Evolutionary conservation across 2,329 filamentous ascomycete species (phyloP), one percentile per base, ranked within the genome.

Genomic region (Talaromyces albobiverticillius): DNA sequence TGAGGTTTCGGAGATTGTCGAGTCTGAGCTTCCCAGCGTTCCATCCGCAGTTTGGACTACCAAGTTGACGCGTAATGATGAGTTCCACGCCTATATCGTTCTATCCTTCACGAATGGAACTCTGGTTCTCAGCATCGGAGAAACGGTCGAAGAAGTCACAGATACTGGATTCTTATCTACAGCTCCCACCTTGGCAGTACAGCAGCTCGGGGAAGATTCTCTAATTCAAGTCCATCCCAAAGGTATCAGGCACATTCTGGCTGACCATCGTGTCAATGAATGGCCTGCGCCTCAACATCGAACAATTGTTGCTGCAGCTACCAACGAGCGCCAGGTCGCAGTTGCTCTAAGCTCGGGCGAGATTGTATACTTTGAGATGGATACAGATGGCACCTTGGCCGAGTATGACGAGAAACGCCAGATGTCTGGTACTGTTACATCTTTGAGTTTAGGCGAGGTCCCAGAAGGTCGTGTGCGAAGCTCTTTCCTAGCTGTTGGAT

Each of bases 321-420:
- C 93, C 14, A 99, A 99, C 65, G 86, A 93, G 63, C 85, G 89
- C 40, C 94, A 99, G 72, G 90, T 99, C 23, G 91, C 91, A 3
- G 87, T 97, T 47, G 94, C 94, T 1, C 79, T 99, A 23, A 97
- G 92, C 67, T 96, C 92, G 8, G 93, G 93, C 34, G 94, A 99
- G 70, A 93, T 99, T 59, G 89, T 96, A 40, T 99, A 97, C 68
- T 99, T 99, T 62, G 95, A 99, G 69, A 93, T 96, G 85, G 94
- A 96, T 65, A 82, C 84, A 0, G 93, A 97, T 71, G 92, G 92
- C 26, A 89, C 89, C 3, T 79, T 97, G 29, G 90, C 90, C 31
- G 93, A 97, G 74, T 96, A 96, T 61, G 89, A 97, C 60, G 92
- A 97, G 66, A 91, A 93, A 70, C 90, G 91, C 64, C 88, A 95